A percentile compares a stretch with the other conserved stretches of the same genome.
phyloP scores from a whole-genome alignment of 306 rosid species.

The Castanopsis chinensis region DNA sequence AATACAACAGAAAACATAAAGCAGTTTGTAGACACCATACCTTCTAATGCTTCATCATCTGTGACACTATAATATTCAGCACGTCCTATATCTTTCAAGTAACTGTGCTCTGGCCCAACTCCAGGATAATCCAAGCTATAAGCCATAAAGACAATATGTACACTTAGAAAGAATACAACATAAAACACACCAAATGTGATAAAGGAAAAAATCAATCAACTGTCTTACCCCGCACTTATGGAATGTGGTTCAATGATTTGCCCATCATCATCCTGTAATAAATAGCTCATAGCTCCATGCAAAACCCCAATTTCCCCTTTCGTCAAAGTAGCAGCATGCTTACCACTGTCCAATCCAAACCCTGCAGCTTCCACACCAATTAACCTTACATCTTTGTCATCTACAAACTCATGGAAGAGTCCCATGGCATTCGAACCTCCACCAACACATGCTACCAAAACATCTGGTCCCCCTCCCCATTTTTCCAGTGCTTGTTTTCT shows the following conservation, averaged over 20 bases:
- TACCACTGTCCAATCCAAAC: slow-evolving; percentile 85
- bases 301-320: slow-evolving; percentile 91
- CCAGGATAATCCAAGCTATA: slow-evolving; percentile 98
- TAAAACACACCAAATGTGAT: slow-evolving; percentile 2
- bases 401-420: slow-evolving; percentile 82
- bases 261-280: slow-evolving; percentile 93
- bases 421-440: slow-evolving; percentile 99
- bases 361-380: slow-evolving; percentile 98
- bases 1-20: not conserved
- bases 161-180: slow-evolving; percentile 19
- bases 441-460: slow-evolving; percentile 87
- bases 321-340: slow-evolving; percentile 92
- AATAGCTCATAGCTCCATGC: slow-evolving; percentile 99
- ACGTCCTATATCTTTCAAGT: slow-evolving; percentile 77
- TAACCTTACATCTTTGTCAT: slow-evolving; percentile 71
- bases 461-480: slow-evolving; percentile 97
- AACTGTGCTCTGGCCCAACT: slow-evolving; percentile 98
- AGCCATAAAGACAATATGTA: slow-evolving; percentile 4
- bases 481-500: slow-evolving; percentile 89
- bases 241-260: slow-evolving; percentile 97
- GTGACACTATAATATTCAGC: slow-evolving; percentile 82
- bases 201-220: slow-evolving; percentile 1
- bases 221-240: slow-evolving; percentile 87
- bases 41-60: slow-evolving; percentile 94
- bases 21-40: slow-evolving; percentile 31